Evolutionary conservation across 352 stramenopile genomes (phyloP).

Genomic region (Phytopythium helicoides): DNA sequence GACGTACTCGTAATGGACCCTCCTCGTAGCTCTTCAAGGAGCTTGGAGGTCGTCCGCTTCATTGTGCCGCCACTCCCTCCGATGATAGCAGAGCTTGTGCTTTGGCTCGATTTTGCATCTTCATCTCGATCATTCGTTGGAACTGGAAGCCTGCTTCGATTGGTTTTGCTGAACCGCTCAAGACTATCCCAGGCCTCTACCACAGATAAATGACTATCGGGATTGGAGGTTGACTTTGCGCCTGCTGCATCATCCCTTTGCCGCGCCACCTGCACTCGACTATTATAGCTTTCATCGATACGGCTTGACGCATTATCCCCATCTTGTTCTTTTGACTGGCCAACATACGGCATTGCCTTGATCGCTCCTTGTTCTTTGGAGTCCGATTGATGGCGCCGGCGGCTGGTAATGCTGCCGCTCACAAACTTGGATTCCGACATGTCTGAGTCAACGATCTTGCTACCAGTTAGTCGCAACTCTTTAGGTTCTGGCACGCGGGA

Average conservation of each 20-base stretch:
- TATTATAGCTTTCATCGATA: not conserved
- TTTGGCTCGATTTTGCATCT: not conserved
- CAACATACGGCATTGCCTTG: not conserved
- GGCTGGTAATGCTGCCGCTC: not conserved
- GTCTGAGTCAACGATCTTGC: not conserved
- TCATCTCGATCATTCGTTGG: not conserved
- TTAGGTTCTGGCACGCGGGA: not conserved
- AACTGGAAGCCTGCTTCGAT: conserved; percentile 43
- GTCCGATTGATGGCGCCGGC: not conserved
- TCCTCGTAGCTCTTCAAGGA: conserved; percentile 2
- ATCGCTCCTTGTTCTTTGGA: not conserved
- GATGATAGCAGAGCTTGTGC: not conserved
- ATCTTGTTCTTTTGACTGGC: too few relatives aligned
- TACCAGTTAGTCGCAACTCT: not conserved
- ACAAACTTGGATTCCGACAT: too few relatives aligned
- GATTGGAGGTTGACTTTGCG: not conserved
- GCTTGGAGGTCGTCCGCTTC: not conserved
- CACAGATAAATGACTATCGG: not conserved
- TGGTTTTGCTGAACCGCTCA: conserved; percentile 82
- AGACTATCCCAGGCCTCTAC: conserved; percentile 56
- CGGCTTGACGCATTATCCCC: not conserved
- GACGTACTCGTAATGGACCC: too few relatives aligned
- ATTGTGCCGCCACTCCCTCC: not conserved
- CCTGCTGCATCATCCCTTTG: not conserved
- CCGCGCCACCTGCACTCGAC: not conserved